A percentile compares a stretch with the other conserved stretches of the same genome.
Conservation (phyloP, 2,329 filamentous ascomycete genomes). For the Trichoderma cornu-damae region DNA sequence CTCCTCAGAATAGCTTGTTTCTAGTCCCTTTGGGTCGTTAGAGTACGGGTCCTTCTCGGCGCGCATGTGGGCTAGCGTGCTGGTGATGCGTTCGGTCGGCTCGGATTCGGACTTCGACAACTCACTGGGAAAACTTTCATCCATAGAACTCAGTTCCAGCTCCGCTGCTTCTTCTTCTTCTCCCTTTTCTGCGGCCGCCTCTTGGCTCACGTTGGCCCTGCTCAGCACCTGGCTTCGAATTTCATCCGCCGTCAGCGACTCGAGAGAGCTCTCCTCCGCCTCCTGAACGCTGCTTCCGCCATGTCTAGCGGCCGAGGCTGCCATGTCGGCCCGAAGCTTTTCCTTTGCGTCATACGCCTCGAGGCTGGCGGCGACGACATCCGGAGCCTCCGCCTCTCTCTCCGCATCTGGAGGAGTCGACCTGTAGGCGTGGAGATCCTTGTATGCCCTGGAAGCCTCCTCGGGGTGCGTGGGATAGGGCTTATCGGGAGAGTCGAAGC, state of each 20-base stretch:
- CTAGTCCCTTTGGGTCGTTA: constrained; percentile 43
- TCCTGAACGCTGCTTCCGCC: constrained; percentile 18
- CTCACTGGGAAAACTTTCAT: constrained; percentile 37
- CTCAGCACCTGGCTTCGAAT: constrained; percentile 31
- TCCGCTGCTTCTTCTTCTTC: constrained; percentile 32
- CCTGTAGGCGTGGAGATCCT: constrained; percentile 39
- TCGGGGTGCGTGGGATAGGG: constrained; percentile 31
- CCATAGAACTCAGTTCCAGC: constrained; percentile 36
- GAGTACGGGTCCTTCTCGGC: constrained; percentile 38
- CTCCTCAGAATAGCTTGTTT: constrained; percentile 45
- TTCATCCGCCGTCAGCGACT: constrained; percentile 29
- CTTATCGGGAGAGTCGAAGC: constrained; percentile 28
- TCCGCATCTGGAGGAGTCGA: constrained; percentile 35
- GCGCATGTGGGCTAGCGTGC: constrained; percentile 15
- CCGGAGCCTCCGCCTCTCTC: constrained; percentile 29
- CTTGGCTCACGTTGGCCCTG: constrained; percentile 24
- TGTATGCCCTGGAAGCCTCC: constrained; percentile 36
- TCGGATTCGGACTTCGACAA: constrained; percentile 27
- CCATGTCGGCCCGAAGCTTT: constrained; percentile 20
- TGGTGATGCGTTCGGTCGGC: constrained; percentile 26
- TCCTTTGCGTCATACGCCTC: constrained; percentile 36
- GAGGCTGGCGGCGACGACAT: constrained; percentile 34
- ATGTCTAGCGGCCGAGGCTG: constrained; percentile 21
- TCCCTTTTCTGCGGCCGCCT: constrained; percentile 22
- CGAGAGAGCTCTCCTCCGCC: constrained; percentile 22